Conservation (phyloP, 2,329 filamentous ascomycete genomes). For the Massarina eburnea region DNA sequence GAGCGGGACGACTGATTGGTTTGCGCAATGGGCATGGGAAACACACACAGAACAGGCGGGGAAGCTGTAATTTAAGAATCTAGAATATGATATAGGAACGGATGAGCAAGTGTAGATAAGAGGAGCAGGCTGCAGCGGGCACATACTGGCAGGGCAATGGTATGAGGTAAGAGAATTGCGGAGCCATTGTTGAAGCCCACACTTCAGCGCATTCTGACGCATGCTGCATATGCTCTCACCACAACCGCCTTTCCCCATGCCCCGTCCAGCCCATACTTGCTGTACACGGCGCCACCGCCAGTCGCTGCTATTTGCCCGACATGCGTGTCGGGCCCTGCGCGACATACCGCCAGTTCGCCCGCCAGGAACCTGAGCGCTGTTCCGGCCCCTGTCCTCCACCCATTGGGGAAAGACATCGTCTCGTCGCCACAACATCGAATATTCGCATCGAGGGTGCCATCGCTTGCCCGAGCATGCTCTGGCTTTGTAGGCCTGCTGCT, state of each 20-base stretch:
- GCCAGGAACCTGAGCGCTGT: conserved; percentile 2
- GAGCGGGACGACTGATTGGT: conserved; percentile 8
- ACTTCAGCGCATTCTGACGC: conserved; percentile 6
- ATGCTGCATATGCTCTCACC: conserved; percentile 10
- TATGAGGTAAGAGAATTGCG: neutral
- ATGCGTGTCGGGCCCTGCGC: conserved; percentile 9
- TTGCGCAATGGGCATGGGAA: neutral
- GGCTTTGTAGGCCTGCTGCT: no score
- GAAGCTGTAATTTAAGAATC: neutral
- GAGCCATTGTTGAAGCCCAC: conserved; percentile 1
- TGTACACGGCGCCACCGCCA: conserved; percentile 1
- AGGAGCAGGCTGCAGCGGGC: neutral
- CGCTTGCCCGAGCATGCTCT: no score
- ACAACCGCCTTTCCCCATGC: conserved; percentile 5
- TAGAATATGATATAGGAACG: neutral
- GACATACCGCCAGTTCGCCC: conserved; percentile 13
- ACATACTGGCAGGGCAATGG: conserved; percentile 2
- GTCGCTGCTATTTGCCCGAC: conserved; percentile 4
- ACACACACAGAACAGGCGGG: neutral
- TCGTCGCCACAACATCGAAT: no score
- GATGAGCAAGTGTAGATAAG: neutral
- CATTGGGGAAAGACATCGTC: no score
- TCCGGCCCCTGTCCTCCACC: no score
- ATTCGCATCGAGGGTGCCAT: no score
- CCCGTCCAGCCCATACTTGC: conserved; percentile 1